These are phyloP conservation scores for Calocera viscosa DNA, from an alignment of 768 basidiomycete genomes.

Conservation along the genomic window DNA sequence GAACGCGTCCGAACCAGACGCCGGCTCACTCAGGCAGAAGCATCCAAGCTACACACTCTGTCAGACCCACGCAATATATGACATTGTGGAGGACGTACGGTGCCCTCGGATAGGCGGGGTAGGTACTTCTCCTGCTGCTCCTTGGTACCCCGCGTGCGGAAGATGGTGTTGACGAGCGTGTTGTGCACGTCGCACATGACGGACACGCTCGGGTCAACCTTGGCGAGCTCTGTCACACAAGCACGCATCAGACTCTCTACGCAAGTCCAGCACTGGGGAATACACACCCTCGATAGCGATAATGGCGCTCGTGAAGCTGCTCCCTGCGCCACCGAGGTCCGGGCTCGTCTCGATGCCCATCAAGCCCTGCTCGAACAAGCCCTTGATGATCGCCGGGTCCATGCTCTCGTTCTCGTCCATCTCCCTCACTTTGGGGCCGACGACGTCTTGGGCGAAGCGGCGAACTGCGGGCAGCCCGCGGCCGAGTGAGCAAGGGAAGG, in stretches of 20 bases:
- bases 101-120: constrained; percentile 63
- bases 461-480: constrained; percentile 41
- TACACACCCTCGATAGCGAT: constrained; percentile 65
- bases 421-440: constrained; percentile 81
- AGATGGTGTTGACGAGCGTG: constrained; percentile 89
- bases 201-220: constrained; percentile 89
- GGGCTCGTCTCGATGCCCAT: constrained; percentile 94
- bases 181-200: constrained; percentile 98
- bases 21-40: constrained; percentile 88
- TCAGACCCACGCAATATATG: constrained; percentile 1
- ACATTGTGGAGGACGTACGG: constrained; percentile 35
- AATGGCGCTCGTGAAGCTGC: constrained; percentile 87
- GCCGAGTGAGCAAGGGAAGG: background rate
- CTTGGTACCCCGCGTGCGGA: constrained; percentile 72
- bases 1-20: constrained; percentile 93
- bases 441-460: constrained; percentile 79
- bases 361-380: constrained; percentile 92
- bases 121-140: constrained; percentile 83
- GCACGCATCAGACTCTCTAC: background rate
- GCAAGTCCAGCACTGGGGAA: background rate
- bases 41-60: constrained; percentile 59
- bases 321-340: constrained; percentile 75
- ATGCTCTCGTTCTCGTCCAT: constrained; percentile 98
- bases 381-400: constrained; percentile 77
- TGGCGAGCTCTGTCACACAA: constrained; percentile 58